Base-by-base conservation (phyloP, 2,329 filamentous ascomycete species). In the Claviceps sp. region DNA sequence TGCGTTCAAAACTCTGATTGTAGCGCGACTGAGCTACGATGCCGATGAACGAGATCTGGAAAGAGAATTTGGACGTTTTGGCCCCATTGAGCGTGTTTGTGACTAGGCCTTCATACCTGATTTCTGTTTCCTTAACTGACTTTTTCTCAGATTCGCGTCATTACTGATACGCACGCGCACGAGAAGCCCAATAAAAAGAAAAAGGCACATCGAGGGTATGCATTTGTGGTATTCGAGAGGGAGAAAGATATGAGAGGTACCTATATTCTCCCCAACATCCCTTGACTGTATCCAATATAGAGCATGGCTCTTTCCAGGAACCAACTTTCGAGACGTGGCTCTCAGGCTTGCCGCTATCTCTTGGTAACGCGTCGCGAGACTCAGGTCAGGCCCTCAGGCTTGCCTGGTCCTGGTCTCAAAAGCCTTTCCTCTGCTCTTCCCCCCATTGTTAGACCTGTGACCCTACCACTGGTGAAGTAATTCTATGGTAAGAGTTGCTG, bases 231-330 rank as follows among this genome's bases (percentile, higher is more conserved):
- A 51, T 98, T 91, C 66, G 91, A 97, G 70, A 85, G 88, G 68
- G 93, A 97, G 72, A 90, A 91, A 70, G 93, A 97, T 67, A 96
- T 97, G 90, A 94, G 94, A 89, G 89, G 90, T 96, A 94, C 81
- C 70, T 52, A 51, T 48, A 47, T 45, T 69, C 66, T 65, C 67
- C 67, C 71, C 57, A 47, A 48, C 7, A 17, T 4, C 49, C 46
- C 41, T 50, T 55, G 51, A 53, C 47, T 34, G 37, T 34, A 51
- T 49, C 37, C 51, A 39, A 37, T 47, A 48, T 16, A 24, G 44
- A 52, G 42, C 52, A 46, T 41, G 39, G 48, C 47, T 34, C 47
- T 54, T 46, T 46, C 45, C 51, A 57, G 59, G 59, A 58, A 56
- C 60, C 30, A 56, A 58, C 54, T 50, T 58, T 44, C 58, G 59